Conservation (phyloP, 1,284 basidiomycete genomes). For the Ganoderma lucidum region DNA sequence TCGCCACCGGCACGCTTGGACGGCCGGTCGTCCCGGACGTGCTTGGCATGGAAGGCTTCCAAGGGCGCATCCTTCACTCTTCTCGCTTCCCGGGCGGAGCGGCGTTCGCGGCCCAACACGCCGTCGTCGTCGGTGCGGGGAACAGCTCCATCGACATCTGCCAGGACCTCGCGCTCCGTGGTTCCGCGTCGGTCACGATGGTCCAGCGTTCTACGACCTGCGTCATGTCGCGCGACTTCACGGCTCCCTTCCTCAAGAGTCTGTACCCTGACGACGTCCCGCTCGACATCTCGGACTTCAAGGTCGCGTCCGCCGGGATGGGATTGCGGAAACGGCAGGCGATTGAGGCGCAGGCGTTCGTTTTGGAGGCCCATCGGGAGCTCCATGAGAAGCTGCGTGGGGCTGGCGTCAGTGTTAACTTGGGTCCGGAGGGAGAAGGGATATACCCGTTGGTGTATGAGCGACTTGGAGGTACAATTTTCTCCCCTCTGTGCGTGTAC, state of each 20-base stretch:
- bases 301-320: slow-evolving; percentile 49
- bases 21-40: slow-evolving; percentile 53
- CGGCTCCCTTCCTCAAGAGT: slow-evolving; percentile 34
- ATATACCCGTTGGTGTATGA: slow-evolving; percentile 48
- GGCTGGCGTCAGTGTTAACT: slow-evolving; percentile 65
- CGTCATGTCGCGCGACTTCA: slow-evolving; percentile 39
- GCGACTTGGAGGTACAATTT: slow-evolving; percentile 45
- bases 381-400: slow-evolving; percentile 62
- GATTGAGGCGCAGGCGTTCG: slow-evolving; percentile 27
- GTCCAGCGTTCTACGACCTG: slow-evolving; percentile 42
- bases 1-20: slow-evolving; percentile 64
- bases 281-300: slow-evolving; percentile 54
- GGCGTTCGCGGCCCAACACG: slow-evolving; percentile 52
- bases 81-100: slow-evolving; percentile 47
- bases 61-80: slow-evolving; percentile 56
- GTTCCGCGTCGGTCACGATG: slow-evolving; percentile 43
- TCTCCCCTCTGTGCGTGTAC: slow-evolving; percentile 8
- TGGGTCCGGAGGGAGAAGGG: slow-evolving; percentile 63
- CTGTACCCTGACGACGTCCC: slow-evolving; percentile 52
- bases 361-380: slow-evolving; percentile 47
- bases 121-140: slow-evolving; percentile 59
- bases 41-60: slow-evolving; percentile 48
- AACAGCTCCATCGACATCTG: slow-evolving; percentile 56
- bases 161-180: slow-evolving; percentile 51
- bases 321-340: slow-evolving; percentile 44